Evolutionary conservation across 2,329 filamentous ascomycete genomes (phyloP).

Genomic region (Calonectria honghensis): DNA sequence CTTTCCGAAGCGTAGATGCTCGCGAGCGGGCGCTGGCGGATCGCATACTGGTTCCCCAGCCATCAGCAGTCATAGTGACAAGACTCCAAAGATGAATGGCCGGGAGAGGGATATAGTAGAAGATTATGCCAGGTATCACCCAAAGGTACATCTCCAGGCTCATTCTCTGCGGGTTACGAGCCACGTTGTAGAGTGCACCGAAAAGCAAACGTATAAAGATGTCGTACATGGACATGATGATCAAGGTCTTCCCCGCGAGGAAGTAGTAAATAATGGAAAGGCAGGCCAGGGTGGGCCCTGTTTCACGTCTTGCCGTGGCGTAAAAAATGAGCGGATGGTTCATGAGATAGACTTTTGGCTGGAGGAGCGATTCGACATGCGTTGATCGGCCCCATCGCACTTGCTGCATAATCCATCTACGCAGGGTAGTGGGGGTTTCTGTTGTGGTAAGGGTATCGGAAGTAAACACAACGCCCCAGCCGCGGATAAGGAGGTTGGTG

Average conservation of each 20-base stretch:
- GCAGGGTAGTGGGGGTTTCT: conserved; percentile 51
- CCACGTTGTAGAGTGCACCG: conserved; percentile 47
- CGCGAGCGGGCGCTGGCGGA: conserved; percentile 45
- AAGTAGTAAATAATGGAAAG: conserved; percentile 51
- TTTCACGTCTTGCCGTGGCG: conserved; percentile 50
- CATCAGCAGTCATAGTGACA: conserved; percentile 51
- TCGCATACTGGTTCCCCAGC: conserved; percentile 54
- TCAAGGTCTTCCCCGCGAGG: conserved; percentile 45
- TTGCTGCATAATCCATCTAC: conserved; percentile 53
- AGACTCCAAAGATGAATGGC: conserved; percentile 54
- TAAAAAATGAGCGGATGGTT: conserved; percentile 54
- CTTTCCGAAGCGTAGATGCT: conserved; percentile 45
- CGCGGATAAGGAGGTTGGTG: conserved; percentile 51
- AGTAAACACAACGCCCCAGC: conserved; percentile 56
- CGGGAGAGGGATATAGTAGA: conserved; percentile 52
- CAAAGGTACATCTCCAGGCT: conserved; percentile 41
- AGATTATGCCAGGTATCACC: conserved; percentile 51
- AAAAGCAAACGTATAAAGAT: conserved; percentile 41
- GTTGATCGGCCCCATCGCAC: conserved; percentile 53
- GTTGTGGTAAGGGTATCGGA: conserved; percentile 52
- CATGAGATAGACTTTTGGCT: conserved; percentile 51
- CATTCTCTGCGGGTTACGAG: conserved; percentile 52
- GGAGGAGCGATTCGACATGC: conserved; percentile 52
- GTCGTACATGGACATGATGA: conserved; percentile 45
- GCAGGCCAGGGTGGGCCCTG: conserved; percentile 47